phyloP scores from a whole-genome alignment of 495 filamentous ascomycete genomes.

The Penicillium fimorum region DNA sequence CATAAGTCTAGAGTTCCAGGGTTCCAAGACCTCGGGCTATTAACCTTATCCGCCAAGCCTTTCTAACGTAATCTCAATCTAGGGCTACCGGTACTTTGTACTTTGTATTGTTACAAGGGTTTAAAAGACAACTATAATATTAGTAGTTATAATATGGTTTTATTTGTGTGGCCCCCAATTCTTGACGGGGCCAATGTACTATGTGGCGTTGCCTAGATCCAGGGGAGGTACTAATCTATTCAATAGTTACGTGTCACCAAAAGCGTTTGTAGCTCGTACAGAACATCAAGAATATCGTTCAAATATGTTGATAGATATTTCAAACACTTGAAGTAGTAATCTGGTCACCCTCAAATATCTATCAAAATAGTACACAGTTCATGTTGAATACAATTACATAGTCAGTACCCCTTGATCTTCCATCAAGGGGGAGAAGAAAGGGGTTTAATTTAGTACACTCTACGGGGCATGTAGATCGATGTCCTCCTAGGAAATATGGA shows the following conservation, averaged over 20 bases:
- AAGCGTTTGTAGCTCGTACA: background rate
- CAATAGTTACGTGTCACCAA: constrained; percentile 4
- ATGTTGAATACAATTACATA: background rate
- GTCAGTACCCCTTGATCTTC: background rate
- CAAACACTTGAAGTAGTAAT: background rate
- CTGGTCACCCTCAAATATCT: background rate
- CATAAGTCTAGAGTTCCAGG: constrained; percentile 1
- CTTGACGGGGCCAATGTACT: background rate
- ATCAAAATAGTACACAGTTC: background rate
- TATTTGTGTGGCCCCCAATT: background rate
- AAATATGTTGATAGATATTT: background rate
- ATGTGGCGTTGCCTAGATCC: constrained; percentile 1
- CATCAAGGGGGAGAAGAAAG: background rate
- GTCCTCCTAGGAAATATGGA: background rate
- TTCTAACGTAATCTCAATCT: constrained; percentile 11
- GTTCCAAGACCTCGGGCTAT: background rate
- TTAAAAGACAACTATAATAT: background rate
- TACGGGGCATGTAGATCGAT: background rate
- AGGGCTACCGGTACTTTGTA: background rate
- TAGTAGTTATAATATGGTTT: background rate
- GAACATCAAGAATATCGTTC: background rate
- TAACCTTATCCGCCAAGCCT: constrained; percentile 8
- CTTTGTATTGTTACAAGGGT: background rate
- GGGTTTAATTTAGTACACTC: background rate
- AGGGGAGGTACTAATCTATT: constrained; percentile 1